Evolutionary conservation across 768 basidiomycete genomes (phyloP).

Genomic region (Boletus sp.): DNA sequence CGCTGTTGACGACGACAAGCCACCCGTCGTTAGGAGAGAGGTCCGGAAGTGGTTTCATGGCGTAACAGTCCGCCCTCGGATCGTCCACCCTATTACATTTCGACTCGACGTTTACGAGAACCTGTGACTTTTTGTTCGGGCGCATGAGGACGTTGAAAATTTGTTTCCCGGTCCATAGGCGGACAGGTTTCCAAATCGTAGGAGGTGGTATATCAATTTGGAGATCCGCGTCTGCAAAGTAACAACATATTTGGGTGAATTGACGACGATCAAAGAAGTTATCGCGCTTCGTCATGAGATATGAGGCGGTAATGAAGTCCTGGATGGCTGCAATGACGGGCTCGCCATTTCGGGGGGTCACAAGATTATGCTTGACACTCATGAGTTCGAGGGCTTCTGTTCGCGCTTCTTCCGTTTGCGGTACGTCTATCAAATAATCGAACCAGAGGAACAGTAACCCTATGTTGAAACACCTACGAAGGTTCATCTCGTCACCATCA

Average conservation of each 20-base stretch:
- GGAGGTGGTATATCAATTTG: slow-evolving; percentile 97
- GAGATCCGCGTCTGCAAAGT: slow-evolving; percentile 84
- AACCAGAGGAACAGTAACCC: not conserved
- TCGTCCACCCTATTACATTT: slow-evolving; percentile 92
- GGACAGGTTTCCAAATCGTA: slow-evolving; percentile 86
- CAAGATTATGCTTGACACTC: slow-evolving; percentile 95
- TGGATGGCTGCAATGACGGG: slow-evolving; percentile 99
- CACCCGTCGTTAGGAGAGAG: slow-evolving; percentile 97
- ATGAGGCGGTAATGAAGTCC: slow-evolving; percentile 99
- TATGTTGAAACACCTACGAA: slow-evolving; percentile 58
- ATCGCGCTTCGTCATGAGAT: slow-evolving; percentile 89
- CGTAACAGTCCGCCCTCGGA: slow-evolving; percentile 60
- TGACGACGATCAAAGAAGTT: slow-evolving; percentile 90
- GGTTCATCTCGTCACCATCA: slow-evolving; percentile 99
- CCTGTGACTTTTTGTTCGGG: slow-evolving; percentile 78
- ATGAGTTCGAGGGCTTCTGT: slow-evolving; percentile 97
- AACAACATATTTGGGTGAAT: slow-evolving; percentile 96
- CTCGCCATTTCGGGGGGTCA: slow-evolving; percentile 97
- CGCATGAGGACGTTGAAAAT: slow-evolving; percentile 97
- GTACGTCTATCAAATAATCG: slow-evolving; percentile 64
- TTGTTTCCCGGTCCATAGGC: slow-evolving; percentile 98
- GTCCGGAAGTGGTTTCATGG: slow-evolving; percentile 68
- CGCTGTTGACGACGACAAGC: slow-evolving; percentile 94
- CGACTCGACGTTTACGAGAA: slow-evolving; percentile 92
- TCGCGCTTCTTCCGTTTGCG: slow-evolving; percentile 97